phyloP scores from a whole-genome alignment of 2,329 filamentous ascomycete genomes.

The Alternaria panax region DNA sequence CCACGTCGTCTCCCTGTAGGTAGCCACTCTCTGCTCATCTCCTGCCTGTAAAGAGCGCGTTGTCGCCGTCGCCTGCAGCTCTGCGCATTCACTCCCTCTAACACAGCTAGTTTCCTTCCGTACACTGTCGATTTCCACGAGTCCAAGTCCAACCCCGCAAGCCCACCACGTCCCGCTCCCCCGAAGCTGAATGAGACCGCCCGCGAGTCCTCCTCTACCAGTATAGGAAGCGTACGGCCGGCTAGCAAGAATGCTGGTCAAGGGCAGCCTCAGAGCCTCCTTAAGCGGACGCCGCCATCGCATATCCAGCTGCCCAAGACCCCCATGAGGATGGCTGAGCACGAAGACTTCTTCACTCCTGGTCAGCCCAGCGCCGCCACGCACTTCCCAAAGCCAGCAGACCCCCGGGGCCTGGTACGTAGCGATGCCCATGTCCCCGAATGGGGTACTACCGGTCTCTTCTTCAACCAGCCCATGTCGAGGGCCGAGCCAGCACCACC shows the following conservation, averaged over 20 bases:
- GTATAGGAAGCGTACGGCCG: conserved; percentile 8
- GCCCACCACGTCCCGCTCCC: conserved; percentile 31
- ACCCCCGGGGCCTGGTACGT: conserved; percentile 66
- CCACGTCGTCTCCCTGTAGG: conserved; percentile 66
- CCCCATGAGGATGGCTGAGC: conserved; percentile 48
- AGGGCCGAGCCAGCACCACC: conserved; percentile 77
- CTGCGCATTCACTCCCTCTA: conserved; percentile 11
- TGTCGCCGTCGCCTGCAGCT: neutral
- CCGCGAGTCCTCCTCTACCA: conserved; percentile 57
- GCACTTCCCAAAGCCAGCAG: conserved; percentile 60
- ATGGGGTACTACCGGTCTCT: conserved; percentile 72
- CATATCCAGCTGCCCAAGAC: conserved; percentile 49
- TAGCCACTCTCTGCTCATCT: conserved; percentile 20
- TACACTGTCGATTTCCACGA: conserved; percentile 87
- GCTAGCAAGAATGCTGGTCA: conserved; percentile 24
- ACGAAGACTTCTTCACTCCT: conserved; percentile 58
- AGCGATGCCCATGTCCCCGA: conserved; percentile 77
- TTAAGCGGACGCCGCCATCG: conserved; percentile 42
- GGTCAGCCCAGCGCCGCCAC: conserved; percentile 55
- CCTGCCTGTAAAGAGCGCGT: neutral
- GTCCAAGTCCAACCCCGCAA: conserved; percentile 49
- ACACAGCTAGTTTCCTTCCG: conserved; percentile 77
- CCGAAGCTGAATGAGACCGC: conserved; percentile 50
- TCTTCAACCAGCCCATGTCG: conserved; percentile 79
- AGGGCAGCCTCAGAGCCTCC: conserved; percentile 49